Evolutionary conservation across 2,329 filamentous ascomycete species (phyloP).

Genomic region (Aschersonia sp.): DNA sequence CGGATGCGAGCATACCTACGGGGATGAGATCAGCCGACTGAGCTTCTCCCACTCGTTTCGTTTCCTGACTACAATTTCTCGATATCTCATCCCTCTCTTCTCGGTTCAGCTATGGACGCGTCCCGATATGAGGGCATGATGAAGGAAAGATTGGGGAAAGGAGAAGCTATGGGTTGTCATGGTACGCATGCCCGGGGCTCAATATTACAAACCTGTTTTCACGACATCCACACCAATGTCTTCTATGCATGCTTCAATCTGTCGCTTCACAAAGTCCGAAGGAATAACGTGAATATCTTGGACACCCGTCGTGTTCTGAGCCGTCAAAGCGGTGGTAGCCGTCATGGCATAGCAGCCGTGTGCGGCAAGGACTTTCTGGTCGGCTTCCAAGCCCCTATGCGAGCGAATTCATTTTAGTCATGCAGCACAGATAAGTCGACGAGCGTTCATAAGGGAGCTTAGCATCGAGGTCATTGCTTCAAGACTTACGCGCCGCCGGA

Average conservation of each 20-base stretch:
- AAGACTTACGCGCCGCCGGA: slow-evolving; percentile 69
- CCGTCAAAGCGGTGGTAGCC: slow-evolving; percentile 87
- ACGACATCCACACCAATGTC: slow-evolving; percentile 84
- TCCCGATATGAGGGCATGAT: no score
- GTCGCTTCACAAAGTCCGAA: slow-evolving; percentile 63
- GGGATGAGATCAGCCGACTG: neutral
- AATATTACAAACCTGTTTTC: slow-evolving; percentile 57
- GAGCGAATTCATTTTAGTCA: neutral
- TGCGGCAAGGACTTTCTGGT: slow-evolving; percentile 85
- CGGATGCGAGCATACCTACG: slow-evolving; percentile 23
- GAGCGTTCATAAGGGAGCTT: no score
- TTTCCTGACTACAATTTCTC: neutral
- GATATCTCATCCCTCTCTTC: neutral
- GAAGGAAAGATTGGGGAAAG: no score
- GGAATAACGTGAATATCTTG: slow-evolving; percentile 69
- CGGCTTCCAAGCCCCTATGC: slow-evolving; percentile 79
- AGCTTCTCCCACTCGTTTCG: no score
- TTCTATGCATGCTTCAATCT: slow-evolving; percentile 71
- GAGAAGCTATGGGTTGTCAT: neutral
- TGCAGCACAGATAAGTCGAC: no score
- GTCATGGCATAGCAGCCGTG: slow-evolving; percentile 96
- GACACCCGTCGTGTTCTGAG: slow-evolving; percentile 83
- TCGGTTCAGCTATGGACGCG: neutral
- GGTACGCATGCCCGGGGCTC: neutral
- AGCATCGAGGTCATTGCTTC: no score